These are phyloP conservation scores for Phytophthora macrochlamydospora DNA, from an alignment of 352 stramenopile species.

Conservation along the genomic window DNA sequence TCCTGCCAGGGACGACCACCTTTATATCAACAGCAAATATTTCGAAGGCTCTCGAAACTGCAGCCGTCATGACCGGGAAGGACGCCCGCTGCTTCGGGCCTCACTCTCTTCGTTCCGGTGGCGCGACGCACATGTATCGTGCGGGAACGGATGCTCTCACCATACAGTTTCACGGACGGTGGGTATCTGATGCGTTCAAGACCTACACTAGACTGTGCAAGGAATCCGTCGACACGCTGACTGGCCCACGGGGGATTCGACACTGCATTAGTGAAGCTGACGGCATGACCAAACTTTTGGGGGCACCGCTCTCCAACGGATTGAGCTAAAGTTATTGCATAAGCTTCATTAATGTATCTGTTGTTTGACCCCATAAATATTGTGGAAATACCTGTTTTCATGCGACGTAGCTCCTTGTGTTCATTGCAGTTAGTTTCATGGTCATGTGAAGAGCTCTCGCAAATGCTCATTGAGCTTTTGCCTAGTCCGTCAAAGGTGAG, in stretches of 20 bases:
- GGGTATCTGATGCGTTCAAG: constrained; percentile 16
- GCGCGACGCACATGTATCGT: constrained; percentile 16
- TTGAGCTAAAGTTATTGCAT: constrained; percentile 15
- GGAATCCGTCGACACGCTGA: constrained; percentile 9
- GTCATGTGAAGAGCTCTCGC: too few species aligned
- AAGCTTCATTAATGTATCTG: constrained; percentile 6
- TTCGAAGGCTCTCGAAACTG: background rate
- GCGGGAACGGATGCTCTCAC: constrained; percentile 13
- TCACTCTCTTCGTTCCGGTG: constrained; percentile 13
- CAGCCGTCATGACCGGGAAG: background rate
- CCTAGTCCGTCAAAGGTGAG: too few species aligned
- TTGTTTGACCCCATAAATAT: constrained; percentile 7
- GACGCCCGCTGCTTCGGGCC: constrained; percentile 6
- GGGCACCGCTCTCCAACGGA: constrained; percentile 17
- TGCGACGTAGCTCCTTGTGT: too few species aligned
- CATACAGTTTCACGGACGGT: constrained; percentile 19
- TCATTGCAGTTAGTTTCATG: too few species aligned
- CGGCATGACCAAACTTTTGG: constrained; percentile 8
- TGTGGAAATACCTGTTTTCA: background rate
- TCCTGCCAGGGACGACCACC: background rate
- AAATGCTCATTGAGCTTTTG: too few species aligned
- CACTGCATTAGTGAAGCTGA: constrained; percentile 10
- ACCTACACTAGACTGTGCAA: constrained; percentile 21
- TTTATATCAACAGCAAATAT: background rate
- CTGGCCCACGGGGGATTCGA: constrained; percentile 9